Evolutionary conservation across 2,329 filamentous ascomycete species (phyloP), one percentile per base, ranked within the genome.

Genomic region (Cryphonectria naterciae): DNA sequence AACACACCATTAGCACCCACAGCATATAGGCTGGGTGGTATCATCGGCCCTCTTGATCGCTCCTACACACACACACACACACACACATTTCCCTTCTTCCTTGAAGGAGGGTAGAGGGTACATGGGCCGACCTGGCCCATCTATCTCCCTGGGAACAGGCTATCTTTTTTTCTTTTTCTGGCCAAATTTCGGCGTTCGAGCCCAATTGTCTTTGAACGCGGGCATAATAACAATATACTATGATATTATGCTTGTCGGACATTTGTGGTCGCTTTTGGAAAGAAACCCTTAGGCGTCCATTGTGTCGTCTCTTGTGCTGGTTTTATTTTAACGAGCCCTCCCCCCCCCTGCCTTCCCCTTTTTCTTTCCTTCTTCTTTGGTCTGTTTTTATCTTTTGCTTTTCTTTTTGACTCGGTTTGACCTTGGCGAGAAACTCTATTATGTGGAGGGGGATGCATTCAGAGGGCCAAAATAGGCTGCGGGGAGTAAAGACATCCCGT

Each of bases 401-500:
- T 39, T 39, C 37, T 37, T 37, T n/a, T 49, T 58, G 54, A 58
- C 54, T 58, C 54, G 25, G 54, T 32, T 58, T 58, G 54, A 35
- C 15, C 28, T 58, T 58, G 28, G 54, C 54, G 25, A 19, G 54
- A 58, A 58, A 58, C 54, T 32, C 28, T 58, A 58, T 35, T 58
- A 32, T 58, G 54, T 58, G 54, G 54, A 32, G 13, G 28, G 28
- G 28, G 4, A 28, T 4, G 25, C n/a, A 28, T 17, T 7, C 11
- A 56, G 8, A 56, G 8, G 22, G 19, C 43, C 43, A 22, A 54
- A 22, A 28, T 13, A 25, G 25, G 52, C 52, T 56, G 52, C 52
- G 52, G 52, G 52, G 49, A 25, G 52, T 15, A 17, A 4, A 52
- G 46, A 52, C 13, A 28, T 56, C 5, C 52, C 52, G 25, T 32